Evolutionary conservation across 495 filamentous ascomycete species (phyloP).

Genomic region (Neurospora cerealis): DNA sequence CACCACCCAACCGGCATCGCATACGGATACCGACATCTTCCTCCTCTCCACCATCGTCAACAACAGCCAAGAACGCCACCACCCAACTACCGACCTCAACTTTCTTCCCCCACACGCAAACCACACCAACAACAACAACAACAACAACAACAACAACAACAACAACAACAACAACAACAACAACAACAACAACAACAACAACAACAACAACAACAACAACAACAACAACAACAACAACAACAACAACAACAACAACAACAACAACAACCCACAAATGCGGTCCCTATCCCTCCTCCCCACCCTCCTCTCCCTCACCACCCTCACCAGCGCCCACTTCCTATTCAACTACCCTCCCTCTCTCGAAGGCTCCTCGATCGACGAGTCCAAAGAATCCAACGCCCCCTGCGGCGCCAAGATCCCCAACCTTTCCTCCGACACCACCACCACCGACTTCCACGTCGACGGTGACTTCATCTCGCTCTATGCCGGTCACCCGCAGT

Average conservation of each 20-base stretch:
- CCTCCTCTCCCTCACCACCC: slow-evolving; percentile 9
- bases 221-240: not conserved
- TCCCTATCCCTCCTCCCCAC: slow-evolving; percentile 10
- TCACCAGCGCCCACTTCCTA: slow-evolving; percentile 37
- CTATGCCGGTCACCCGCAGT: slow-evolving; percentile 32
- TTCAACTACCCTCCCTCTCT: slow-evolving; percentile 33
- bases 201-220: not conserved
- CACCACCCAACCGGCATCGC: not conserved
- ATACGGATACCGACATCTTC: not conserved
- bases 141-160: not conserved
- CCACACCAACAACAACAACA: not conserved
- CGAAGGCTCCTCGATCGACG: slow-evolving; percentile 29
- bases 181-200: not conserved
- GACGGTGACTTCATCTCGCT: slow-evolving; percentile 34
- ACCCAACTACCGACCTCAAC: not conserved
- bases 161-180: not conserved
- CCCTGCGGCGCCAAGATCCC: slow-evolving; percentile 41
- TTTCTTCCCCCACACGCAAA: too few species aligned
- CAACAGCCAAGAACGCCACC: not conserved
- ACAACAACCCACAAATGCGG: slow-evolving; percentile 12
- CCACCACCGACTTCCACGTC: slow-evolving; percentile 39
- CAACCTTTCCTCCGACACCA: slow-evolving; percentile 16
- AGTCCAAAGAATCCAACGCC: slow-evolving; percentile 24
- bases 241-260: not conserved
- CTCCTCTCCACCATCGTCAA: not conserved